phyloP scores from a whole-genome alignment of 352 stramenopile genomes.

The Pythium pyrilobum region DNA sequence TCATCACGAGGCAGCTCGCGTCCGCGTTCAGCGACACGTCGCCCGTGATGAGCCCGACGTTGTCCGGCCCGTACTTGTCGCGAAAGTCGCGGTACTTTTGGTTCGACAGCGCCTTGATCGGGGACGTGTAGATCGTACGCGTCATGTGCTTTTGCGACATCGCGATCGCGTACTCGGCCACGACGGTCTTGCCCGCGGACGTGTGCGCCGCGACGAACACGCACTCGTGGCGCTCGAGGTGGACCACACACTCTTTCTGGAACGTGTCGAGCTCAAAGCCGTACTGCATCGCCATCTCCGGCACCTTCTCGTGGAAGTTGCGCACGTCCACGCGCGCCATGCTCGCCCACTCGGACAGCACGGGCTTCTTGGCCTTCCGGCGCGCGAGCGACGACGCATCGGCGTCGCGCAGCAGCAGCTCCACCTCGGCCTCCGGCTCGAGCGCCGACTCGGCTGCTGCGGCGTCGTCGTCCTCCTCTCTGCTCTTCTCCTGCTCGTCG shows the following conservation, averaged over 20 bases:
- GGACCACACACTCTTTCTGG: conserved; percentile 95
- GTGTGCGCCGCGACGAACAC: conserved; percentile 98
- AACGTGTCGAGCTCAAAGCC: conserved; percentile 93
- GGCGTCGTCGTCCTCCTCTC: not conserved
- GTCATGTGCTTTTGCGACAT: conserved; percentile 90
- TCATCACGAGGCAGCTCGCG: conserved; percentile 97
- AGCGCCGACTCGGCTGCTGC: not conserved
- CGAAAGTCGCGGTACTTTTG: conserved; percentile 99
- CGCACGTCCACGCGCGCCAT: conserved; percentile 64
- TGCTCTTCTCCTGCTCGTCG: not conserved
- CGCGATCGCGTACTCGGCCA: conserved; percentile 98
- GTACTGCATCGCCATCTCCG: conserved; percentile 79
- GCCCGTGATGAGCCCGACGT: conserved; percentile 97
- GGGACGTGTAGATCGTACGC: conserved; percentile 96
- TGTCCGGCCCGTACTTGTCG: conserved; percentile 87
- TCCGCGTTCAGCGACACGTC: conserved; percentile 96
- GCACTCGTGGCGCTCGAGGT: conserved; percentile 91
- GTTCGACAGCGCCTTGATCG: conserved; percentile 98
- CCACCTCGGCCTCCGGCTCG: conserved; percentile 50
- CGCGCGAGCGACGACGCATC: not conserved
- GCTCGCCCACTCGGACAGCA: conserved; percentile 64
- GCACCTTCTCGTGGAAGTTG: conserved; percentile 81
- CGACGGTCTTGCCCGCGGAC: conserved; percentile 96
- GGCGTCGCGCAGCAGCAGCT: conserved; percentile 36
- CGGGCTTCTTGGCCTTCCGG: conserved; percentile 18